phyloP scores from a whole-genome alignment of 2,329 filamentous ascomycete genomes.

The Microcyclospora tardicrescens region DNA sequence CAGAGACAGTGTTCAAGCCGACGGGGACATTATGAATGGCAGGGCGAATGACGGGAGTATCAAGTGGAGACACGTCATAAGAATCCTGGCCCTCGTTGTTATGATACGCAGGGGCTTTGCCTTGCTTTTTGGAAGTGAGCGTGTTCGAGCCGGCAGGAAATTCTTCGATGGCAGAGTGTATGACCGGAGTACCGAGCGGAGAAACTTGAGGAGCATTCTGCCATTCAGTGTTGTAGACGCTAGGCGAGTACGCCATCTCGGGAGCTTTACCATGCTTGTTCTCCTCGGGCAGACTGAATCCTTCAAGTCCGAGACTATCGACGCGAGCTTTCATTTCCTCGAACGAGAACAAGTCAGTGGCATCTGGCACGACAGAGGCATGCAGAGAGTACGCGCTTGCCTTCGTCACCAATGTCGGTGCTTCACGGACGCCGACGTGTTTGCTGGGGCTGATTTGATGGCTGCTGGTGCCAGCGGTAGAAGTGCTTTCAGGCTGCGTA shows the following conservation, averaged over 20 bases:
- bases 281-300: constrained; percentile 17
- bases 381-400: constrained; percentile 19
- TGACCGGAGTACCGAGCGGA: too few relatives aligned
- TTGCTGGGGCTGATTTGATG: constrained; percentile 13
- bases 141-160: too few relatives aligned
- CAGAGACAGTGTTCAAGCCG: constrained; percentile 16
- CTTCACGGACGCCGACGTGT: constrained; percentile 12
- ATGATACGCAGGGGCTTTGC: too few relatives aligned
- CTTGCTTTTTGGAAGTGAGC: neutral
- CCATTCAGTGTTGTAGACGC: constrained; percentile 13
- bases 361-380: constrained; percentile 16
- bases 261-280: constrained; percentile 7
- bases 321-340: constrained; percentile 17
- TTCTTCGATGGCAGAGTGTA: too few relatives aligned
- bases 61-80: constrained; percentile 1
- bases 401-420: constrained; percentile 15
- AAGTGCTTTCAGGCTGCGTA: neutral
- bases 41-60: too few relatives aligned
- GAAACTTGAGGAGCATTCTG: too few relatives aligned
- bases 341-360: constrained; percentile 11
- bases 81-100: neutral
- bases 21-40: too few relatives aligned
- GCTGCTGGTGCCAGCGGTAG: constrained; percentile 1
- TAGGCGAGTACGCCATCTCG: constrained; percentile 15
- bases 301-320: constrained; percentile 17